Evolutionary conservation across 805 yeast genomes (phyloP).

Genomic region (Hanseniaspora lachancei): DNA sequence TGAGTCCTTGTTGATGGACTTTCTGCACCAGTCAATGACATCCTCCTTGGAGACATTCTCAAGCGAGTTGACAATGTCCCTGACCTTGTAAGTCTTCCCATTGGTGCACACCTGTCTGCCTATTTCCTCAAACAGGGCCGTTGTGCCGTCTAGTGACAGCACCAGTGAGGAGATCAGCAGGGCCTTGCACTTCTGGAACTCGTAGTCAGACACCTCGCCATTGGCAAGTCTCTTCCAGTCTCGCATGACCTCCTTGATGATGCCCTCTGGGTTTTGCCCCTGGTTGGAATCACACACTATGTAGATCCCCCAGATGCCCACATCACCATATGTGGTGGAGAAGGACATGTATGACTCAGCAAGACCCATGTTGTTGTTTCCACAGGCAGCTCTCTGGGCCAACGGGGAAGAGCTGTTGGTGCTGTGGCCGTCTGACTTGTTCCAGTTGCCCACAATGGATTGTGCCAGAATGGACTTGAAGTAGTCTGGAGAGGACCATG

Average conservation of each 20-base stretch:
- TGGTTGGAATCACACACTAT: constrained; percentile 65
- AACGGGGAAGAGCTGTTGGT: constrained; percentile 76
- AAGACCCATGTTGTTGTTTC: constrained; percentile 46
- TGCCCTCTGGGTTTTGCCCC: constrained; percentile 42
- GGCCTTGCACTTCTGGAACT: constrained; percentile 87
- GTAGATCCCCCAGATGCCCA: constrained; percentile 96
- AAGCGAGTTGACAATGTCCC: constrained; percentile 44
- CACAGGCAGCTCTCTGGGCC: constrained; percentile 47
- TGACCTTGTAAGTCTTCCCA: constrained; percentile 45
- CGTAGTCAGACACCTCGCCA: constrained; percentile 68
- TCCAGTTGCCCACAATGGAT: constrained; percentile 96
- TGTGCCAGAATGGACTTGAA: constrained; percentile 92
- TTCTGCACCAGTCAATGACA: constrained; percentile 78
- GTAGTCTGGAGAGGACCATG: constrained; percentile 93
- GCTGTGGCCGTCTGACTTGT: constrained; percentile 76
- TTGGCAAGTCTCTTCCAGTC: constrained; percentile 82
- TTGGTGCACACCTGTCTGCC: constrained; percentile 96
- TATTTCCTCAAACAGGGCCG: constrained; percentile 93
- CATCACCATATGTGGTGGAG: constrained; percentile 92
- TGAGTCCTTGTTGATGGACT: constrained; percentile 50
- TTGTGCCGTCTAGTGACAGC: constrained; percentile 82
- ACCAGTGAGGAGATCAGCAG: constrained; percentile 86
- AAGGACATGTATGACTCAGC: constrained; percentile 95
- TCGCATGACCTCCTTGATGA: constrained; percentile 59
- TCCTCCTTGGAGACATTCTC: constrained; percentile 67